phyloP scores from a whole-genome alignment of 768 basidiomycete species.

The Boletales sp. region DNA sequence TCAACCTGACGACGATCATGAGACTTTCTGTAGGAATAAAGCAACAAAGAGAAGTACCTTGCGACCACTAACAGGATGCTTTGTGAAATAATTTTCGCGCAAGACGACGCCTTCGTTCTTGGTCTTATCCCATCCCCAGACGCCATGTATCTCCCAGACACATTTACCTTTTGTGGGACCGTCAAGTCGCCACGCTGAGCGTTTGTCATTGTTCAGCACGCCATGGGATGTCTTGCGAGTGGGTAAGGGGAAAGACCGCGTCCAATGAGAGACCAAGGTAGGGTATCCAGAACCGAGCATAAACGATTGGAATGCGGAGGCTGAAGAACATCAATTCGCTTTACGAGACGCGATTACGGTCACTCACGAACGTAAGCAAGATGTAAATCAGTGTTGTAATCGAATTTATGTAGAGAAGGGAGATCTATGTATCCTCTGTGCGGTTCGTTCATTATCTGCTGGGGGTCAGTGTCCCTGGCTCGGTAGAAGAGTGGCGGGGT shows the following conservation, averaged over 20 bases:
- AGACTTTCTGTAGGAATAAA: neutral
- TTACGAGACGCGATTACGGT: neutral
- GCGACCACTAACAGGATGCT: constrained; percentile 58
- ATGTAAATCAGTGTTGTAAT: constrained; percentile 95
- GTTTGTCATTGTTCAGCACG: constrained; percentile 56
- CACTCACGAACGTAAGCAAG: constrained; percentile 71
- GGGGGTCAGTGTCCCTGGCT: constrained; percentile 1
- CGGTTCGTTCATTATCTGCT: constrained; percentile 89
- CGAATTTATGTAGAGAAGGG: constrained; percentile 76
- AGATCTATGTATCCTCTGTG: constrained; percentile 90
- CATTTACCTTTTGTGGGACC: constrained; percentile 74
- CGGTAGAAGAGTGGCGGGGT: constrained; percentile 2
- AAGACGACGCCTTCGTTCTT: constrained; percentile 71
- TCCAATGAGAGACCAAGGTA: constrained; percentile 73
- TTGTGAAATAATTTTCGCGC: constrained; percentile 80
- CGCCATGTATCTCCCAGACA: constrained; percentile 88
- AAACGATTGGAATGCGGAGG: constrained; percentile 85
- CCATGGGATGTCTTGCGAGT: constrained; percentile 59
- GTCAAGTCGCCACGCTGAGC: constrained; percentile 66
- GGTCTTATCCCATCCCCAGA: constrained; percentile 82
- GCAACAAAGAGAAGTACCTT: constrained; percentile 40
- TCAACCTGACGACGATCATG: constrained; percentile 50
- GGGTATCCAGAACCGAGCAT: constrained; percentile 88
- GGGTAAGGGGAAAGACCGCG: constrained; percentile 85
- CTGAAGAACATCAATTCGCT: constrained; percentile 31